Percentiles rank a stretch among this genome's conserved stretches.
Evolutionary conservation across 2,329 filamentous ascomycete genomes (phyloP).

Genomic region (Zasmidium cellare): DNA sequence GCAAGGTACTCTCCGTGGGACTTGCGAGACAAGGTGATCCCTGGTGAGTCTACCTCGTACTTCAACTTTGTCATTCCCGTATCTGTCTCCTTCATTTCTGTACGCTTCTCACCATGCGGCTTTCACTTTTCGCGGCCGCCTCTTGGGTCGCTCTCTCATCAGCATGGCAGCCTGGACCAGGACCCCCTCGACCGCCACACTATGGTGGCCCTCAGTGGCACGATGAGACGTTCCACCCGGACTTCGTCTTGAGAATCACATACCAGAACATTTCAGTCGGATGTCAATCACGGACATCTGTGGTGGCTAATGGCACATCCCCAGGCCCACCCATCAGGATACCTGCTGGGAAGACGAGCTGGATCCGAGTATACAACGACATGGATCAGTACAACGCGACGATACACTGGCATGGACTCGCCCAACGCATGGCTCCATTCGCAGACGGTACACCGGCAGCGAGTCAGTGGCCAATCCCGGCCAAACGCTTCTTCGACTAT

Average conservation of each 20-base stretch:
- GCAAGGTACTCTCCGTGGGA: background rate
- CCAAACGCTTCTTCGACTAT: conserved; percentile 66
- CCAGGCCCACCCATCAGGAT: conserved; percentile 54
- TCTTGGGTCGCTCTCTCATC: conserved; percentile 1
- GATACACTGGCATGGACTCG: conserved; percentile 71
- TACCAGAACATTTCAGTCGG: conserved; percentile 44
- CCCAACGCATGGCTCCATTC: conserved; percentile 60
- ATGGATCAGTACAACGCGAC: conserved; percentile 56
- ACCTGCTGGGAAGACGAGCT: conserved; percentile 47
- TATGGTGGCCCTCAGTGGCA: conserved; percentile 24
- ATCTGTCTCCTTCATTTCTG: background rate
- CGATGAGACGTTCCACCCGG: conserved; percentile 39
- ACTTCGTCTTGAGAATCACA: conserved; percentile 50
- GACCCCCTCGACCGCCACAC: conserved; percentile 14
- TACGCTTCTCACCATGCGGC: background rate
- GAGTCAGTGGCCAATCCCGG: conserved; percentile 66
- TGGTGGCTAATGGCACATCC: conserved; percentile 54
- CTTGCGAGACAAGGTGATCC: background rate
- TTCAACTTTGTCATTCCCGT: background rate
- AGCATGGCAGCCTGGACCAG: conserved; percentile 17
- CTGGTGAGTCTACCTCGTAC: background rate
- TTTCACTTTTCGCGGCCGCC: conserved; percentile 2
- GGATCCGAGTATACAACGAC: conserved; percentile 62
- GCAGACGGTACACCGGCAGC: conserved; percentile 63
- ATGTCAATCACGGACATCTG: conserved; percentile 49